Evolutionary conservation across 768 basidiomycete genomes (phyloP).

Genomic region (Chalciporus pseudorubinellus): DNA sequence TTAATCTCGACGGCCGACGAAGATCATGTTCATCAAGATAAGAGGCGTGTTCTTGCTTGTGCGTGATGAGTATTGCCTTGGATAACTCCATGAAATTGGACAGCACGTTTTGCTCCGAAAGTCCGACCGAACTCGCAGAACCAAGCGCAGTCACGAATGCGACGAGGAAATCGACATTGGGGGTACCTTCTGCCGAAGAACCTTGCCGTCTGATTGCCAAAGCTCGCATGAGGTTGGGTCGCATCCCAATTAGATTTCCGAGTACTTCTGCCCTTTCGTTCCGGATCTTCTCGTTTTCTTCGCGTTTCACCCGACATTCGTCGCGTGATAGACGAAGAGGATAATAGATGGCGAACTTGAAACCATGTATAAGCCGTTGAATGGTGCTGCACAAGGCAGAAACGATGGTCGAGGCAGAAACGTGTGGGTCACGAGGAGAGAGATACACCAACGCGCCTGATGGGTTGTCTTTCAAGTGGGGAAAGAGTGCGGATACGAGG

Average conservation of each 20-base stretch:
- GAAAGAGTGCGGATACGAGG: conserved; percentile 63
- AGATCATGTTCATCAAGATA: conserved; percentile 42
- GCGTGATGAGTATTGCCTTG: conserved; percentile 23
- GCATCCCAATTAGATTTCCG: conserved; percentile 57
- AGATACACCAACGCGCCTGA: conserved; percentile 22
- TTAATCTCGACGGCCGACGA: conserved; percentile 63
- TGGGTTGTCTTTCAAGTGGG: conserved; percentile 47
- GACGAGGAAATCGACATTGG: conserved; percentile 17
- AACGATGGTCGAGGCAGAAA: conserved; percentile 8
- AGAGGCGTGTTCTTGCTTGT: conserved; percentile 27
- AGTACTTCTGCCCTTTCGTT: conserved; percentile 67
- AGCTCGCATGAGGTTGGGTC: conserved; percentile 42
- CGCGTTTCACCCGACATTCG: conserved; percentile 63
- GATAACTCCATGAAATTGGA: conserved; percentile 19
- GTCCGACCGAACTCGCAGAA: conserved; percentile 15
- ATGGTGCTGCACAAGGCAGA: conserved; percentile 8
- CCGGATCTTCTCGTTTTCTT: conserved; percentile 58
- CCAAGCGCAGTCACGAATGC: conserved; percentile 21
- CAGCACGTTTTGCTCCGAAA: conserved; percentile 9
- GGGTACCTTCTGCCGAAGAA: not conserved
- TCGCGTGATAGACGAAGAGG: conserved; percentile 64
- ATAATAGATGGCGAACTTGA: conserved; percentile 27
- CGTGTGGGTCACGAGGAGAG: conserved; percentile 7
- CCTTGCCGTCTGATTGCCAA: conserved; percentile 18
- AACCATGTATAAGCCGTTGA: conserved; percentile 12